These are phyloP conservation scores for Oropetium thomaeum DNA, from an alignment of 176 grass and related monocot species.

Conservation along the genomic window DNA sequence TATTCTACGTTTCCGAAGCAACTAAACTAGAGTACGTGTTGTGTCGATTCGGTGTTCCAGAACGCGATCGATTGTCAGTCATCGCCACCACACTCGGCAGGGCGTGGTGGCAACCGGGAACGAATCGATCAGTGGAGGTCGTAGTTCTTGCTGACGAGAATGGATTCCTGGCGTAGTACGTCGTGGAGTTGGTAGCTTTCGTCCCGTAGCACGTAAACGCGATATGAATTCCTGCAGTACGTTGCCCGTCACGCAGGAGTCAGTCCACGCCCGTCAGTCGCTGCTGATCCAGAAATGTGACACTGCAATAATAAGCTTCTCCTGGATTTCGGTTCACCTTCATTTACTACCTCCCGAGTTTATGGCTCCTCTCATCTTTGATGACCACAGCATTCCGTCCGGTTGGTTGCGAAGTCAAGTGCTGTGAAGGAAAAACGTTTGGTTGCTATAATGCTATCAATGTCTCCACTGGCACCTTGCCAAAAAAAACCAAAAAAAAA, in stretches of 20 bases:
- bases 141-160: too few relatives aligned
- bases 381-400: not conserved
- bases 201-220: not conserved
- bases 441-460: too few relatives aligned
- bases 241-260: not conserved
- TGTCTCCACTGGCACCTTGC: too few relatives aligned
- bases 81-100: not conserved
- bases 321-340: not conserved
- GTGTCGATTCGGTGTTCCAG: not conserved
- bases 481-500: too few relatives aligned
- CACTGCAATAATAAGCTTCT: too few relatives aligned
- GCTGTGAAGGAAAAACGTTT: too few relatives aligned
- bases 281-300: not conserved
- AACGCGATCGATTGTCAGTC: too few relatives aligned
- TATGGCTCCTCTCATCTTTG: not conserved
- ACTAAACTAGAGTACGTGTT: not conserved
- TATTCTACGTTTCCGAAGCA: not conserved
- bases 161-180: not conserved
- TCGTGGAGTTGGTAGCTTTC: not conserved
- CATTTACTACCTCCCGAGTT: not conserved
- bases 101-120: too few relatives aligned
- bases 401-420: too few relatives aligned
- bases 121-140: not conserved
- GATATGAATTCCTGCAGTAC: not conserved
- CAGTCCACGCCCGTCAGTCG: too few relatives aligned